Conservation (phyloP, 164 flowering plant species). For the Vitis amurensis region DNA sequence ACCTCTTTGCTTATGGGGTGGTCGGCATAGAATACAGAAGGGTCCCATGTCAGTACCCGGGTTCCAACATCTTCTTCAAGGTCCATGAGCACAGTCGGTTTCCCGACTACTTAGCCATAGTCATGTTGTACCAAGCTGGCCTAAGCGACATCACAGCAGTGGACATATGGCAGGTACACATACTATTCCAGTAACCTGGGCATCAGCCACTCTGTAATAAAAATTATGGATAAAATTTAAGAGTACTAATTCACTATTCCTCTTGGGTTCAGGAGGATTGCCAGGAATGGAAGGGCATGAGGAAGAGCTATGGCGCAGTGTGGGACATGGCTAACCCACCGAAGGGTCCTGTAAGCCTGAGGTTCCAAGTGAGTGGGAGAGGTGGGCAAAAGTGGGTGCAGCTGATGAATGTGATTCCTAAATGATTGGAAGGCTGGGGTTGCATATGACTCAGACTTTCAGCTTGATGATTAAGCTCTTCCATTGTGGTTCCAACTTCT, state of each 20-base stretch:
- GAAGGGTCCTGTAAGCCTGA: slow-evolving; percentile 40
- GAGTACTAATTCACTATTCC: too few species aligned
- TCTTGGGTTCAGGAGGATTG: slow-evolving; percentile 52
- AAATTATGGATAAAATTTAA: too few species aligned
- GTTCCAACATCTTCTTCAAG: slow-evolving; percentile 52
- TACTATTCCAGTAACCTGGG: too few species aligned
- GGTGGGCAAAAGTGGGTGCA: slow-evolving; percentile 52
- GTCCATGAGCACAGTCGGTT: slow-evolving; percentile 63
- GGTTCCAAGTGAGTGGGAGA: slow-evolving; percentile 52
- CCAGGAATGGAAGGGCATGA: slow-evolving; percentile 69
- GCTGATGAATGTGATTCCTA: slow-evolving; percentile 45
- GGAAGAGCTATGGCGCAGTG: slow-evolving; percentile 65
- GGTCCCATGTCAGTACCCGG: slow-evolving; percentile 59
- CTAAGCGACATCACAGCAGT: slow-evolving; percentile 47
- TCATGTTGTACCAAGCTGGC: slow-evolving; percentile 56
- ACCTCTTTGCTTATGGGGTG: slow-evolving; percentile 62
- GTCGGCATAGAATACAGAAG: slow-evolving; percentile 70
- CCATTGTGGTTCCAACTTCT: too few species aligned
- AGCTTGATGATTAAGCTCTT: slow-evolving; percentile 22
- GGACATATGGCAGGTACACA: slow-evolving; percentile 67
- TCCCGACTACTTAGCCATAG: slow-evolving; percentile 69
- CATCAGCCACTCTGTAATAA: too few species aligned
- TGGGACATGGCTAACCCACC: slow-evolving; percentile 58
- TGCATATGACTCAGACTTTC: slow-evolving; percentile 56
- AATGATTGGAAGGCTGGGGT: slow-evolving; percentile 72